Evolutionary conservation across 345 rosid genomes (phyloP), one percentile per base, ranked within the genome.

Genomic region (Ricinus communis): DNA sequence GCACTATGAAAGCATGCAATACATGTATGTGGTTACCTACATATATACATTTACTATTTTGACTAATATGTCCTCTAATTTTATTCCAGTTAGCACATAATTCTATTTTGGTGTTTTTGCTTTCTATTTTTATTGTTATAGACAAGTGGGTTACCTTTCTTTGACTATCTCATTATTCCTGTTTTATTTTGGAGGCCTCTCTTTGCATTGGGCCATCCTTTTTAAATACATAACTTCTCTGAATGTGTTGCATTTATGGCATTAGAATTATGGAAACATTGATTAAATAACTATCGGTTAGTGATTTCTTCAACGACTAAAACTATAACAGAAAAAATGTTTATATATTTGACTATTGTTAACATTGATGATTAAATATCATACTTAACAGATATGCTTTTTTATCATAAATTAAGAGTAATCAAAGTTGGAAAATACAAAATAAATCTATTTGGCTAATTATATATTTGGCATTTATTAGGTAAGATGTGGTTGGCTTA

Each of bases 171-270:
- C 57, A 18, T 50, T 59, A 43, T 65, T 13, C 21, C 31, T 47
- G 4, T 13, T 41, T 28, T 47, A 8, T n/a, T 45, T 64, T 53
- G 72, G 75, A 81, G 84, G 82, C 80, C 84, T 75, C 52, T 75
- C 16, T 38, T 71, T 64, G 80, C 82, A 47, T 25, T 81, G 72
- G 77, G 71, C 5, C 78, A 78, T 72, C 84, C 84, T 65, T 36
- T 75, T 82, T 81, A 72, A 78, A 82, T 43, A 43, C 12, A 43
- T 43, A 4, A 1, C 14, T 43, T 43, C 8, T 9, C 13, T 43
- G 13, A 43, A 43, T 43, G 47, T 33, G 38, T 33, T n/a, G 38
- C 6, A 2, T 33, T 33, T 33, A 33, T 33, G 38, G 38, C 38
- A 33, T 33, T 33, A 33, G 38, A 2, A 33, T 33, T 33, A 33